Evolutionary conservation across 2,329 filamentous ascomycete species (phyloP), one percentile per base, ranked within the genome.

Genomic region (Tolypocladium nubicola): DNA sequence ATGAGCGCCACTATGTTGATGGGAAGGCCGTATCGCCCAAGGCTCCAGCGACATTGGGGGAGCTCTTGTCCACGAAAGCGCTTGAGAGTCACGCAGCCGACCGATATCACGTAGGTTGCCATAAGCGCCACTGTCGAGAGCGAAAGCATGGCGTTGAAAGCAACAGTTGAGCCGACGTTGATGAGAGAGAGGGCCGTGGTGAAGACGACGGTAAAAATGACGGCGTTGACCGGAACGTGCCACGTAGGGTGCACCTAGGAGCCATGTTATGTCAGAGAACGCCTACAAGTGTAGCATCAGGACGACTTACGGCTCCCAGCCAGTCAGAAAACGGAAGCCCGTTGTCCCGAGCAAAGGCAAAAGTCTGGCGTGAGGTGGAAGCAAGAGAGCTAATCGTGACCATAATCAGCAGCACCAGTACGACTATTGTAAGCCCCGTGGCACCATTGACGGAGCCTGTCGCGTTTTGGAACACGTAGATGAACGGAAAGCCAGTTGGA

Each of bases 11-110:
- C 41, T 16, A 71, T 65, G 56, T 78, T 77, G 56, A 77, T 58
- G 21, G 66, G 60, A 1, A 76, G 61, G 0, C 75, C 74, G 47
- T 65, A 69, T 9, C 62, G 62, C 1, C 74, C 72, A 13, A 78
- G 68, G 43, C 61, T 68, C 71, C 68, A 76, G 30, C 68, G 65
- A 10, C 67, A 65, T 0, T 64, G 66, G 0, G 72, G 73, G 0
- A 77, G 63, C 0, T 67, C 63, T 35, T 69, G 62, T 19, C 65
- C 60, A 1, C 62, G 64, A 39, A 75, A 54, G 5, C 74, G 70
- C 54, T 68, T 68, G 59, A 69, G 64, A 40, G 73, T 61, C 11
- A 67, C 61, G 52, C 68, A 68, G 49, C 68, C 67, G 53, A 71
- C 68, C 26, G 65, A 67, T 38, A 71, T 64, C 35, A 68, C 62